These are phyloP conservation scores for Styphnolobium japonicum DNA, from an alignment of 306 rosid genomes.

Conservation along the genomic window DNA sequence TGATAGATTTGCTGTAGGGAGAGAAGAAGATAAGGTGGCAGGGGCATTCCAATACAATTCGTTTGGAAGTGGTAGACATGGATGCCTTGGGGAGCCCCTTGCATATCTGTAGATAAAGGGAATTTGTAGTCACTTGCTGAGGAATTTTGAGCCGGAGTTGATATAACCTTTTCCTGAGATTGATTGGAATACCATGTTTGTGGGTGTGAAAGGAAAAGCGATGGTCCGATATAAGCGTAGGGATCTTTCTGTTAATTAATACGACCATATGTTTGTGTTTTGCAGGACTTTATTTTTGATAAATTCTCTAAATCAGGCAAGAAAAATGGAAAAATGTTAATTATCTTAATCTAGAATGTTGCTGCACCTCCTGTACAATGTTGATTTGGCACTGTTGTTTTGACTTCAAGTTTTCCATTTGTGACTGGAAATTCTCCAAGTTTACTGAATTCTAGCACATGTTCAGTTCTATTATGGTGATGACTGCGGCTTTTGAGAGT, in stretches of 20 bases:
- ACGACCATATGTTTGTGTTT: neutral
- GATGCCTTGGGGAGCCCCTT: slow-evolving; percentile 71
- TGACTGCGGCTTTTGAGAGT: neutral
- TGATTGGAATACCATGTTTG: slow-evolving; percentile 68
- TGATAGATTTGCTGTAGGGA: slow-evolving; percentile 47
- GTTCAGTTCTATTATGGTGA: slow-evolving; percentile 18
- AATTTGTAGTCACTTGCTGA: slow-evolving; percentile 64
- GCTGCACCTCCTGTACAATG: slow-evolving; percentile 2
- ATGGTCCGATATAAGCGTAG: slow-evolving; percentile 62
- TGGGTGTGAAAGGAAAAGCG: slow-evolving; percentile 59
- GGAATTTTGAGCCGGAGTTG: slow-evolving; percentile 60
- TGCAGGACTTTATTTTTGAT: neutral
- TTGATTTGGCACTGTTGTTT: neutral
- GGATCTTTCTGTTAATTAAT: slow-evolving; percentile 31
- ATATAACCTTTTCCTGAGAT: slow-evolving; percentile 55
- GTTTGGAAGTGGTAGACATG: slow-evolving; percentile 68
- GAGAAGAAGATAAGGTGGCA: slow-evolving; percentile 65
- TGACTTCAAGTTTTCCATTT: neutral
- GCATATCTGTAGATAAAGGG: slow-evolving; percentile 68
- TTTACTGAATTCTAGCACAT: neutral
- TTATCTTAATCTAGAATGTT: neutral
- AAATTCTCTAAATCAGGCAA: neutral
- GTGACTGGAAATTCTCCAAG: neutral
- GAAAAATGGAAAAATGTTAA: neutral
- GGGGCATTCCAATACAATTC: slow-evolving; percentile 64